Base-by-base conservation (phyloP, 179 eudicot species). In the Sideroxylon spinosum region DNA sequence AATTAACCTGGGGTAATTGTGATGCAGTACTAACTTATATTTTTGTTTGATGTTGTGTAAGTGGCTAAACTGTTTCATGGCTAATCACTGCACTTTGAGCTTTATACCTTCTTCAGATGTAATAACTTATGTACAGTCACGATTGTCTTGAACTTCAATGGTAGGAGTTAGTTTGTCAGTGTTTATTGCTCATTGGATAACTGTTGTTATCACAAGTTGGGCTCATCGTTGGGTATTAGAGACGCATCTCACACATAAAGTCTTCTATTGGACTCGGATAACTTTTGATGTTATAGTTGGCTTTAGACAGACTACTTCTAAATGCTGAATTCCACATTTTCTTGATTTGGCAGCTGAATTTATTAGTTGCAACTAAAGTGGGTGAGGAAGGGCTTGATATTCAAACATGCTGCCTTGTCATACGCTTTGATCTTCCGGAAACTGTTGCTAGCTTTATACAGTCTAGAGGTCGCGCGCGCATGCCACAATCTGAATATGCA, bases 351-450 rank as follows among this genome's bases (percentile, higher is more conserved):
- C 94, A 96, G 99, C 85, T 96, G 78, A 96, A 96, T 86, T 83
- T 96, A 56, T 79, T 96, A 84, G 91, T 96, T 84, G 99, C 99
- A 23, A 96, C 99, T 56, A 96, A 96, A 86, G 99, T 94, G 66
- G 99, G 92, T 62, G 99, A 96, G 82, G 99, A 96, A 88, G 99
- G 99, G 77, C 97, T 96, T 80, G 99, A 96, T 85, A 94, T 96
- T 74, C 99, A 94, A 86, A 96, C 99, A 56, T 96, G 99, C 83
- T 96, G 97, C 89, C 97, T 96, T 80, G 99, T 96, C 46, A 86
- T 96, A 85, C 85, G 99, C 25, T 96, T 96, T 82, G 99, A 96
- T 86, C 94, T 96, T 86, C 99, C 99, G 11, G 98, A 96, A 83
- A 96, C 97, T 50, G 83, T 94, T 73, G 86, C 98, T 74, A 94